Evolutionary conservation across 345 rosid species (phyloP).

Genomic region (Linum trigynum): DNA sequence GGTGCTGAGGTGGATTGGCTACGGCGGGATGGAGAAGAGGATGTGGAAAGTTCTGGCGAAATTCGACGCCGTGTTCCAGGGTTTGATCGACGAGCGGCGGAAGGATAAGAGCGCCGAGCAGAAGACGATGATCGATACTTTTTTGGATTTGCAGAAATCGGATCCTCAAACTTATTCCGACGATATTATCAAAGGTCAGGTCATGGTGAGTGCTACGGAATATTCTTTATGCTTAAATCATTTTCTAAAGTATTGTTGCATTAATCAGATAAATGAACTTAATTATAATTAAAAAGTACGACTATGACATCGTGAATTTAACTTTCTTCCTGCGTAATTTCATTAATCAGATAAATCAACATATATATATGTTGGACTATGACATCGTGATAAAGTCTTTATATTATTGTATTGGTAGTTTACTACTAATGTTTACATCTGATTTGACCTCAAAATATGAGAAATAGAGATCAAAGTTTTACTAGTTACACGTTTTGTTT

Average conservation of each 20-base stretch:
- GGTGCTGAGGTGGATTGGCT: conserved; percentile 2
- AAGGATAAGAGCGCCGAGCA: background rate
- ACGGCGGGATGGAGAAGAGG: conserved; percentile 8
- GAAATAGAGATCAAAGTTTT: background rate
- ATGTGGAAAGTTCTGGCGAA: background rate
- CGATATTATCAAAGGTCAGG: conserved; percentile 10
- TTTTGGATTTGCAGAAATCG: conserved; percentile 9
- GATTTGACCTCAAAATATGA: background rate
- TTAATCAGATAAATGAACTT: no score
- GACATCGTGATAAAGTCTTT: no score
- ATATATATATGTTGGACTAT: no score
- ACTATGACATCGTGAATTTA: no score
- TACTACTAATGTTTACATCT: background rate
- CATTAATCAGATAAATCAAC: no score
- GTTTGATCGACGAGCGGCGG: conserved; percentile 5
- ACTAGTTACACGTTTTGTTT: background rate
- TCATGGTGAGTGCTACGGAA: background rate
- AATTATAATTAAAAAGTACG: no score
- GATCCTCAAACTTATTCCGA: conserved; percentile 11
- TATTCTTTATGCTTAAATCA: background rate
- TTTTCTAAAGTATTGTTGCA: background rate
- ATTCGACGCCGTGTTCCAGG: conserved; percentile 10
- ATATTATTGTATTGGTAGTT: background rate
- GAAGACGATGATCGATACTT: conserved; percentile 9
- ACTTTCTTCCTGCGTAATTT: no score